Evolutionary conservation across 2,329 filamentous ascomycete species (phyloP).

Genomic region (Botrytis pseudocinerea): DNA sequence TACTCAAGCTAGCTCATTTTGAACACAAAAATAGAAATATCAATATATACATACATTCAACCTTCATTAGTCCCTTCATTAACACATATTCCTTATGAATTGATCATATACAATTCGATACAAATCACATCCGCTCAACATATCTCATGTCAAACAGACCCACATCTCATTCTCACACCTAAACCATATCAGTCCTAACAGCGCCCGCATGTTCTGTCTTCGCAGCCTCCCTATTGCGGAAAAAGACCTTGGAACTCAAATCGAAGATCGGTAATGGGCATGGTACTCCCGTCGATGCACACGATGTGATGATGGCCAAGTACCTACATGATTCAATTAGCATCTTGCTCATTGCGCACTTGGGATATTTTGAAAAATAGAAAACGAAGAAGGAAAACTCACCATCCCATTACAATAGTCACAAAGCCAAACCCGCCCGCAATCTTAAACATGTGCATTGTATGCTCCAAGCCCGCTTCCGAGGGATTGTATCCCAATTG

Average conservation of each 20-base stretch:
- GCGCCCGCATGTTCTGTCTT: slow-evolving; percentile 26
- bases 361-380: accelerated
- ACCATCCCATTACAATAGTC: slow-evolving; percentile 27
- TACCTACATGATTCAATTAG: slow-evolving; percentile 13
- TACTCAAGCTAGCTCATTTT: background rate
- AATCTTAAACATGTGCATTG: slow-evolving; percentile 27
- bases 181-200: slow-evolving; percentile 1
- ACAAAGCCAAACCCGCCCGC: slow-evolving; percentile 28
- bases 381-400: background rate
- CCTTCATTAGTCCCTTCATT: background rate
- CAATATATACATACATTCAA: background rate
- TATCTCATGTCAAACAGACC: background rate
- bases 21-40: background rate
- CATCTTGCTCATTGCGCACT: too few relatives aligned
- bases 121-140: background rate
- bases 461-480: slow-evolving; percentile 21
- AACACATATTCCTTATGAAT: background rate
- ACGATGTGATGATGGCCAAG: slow-evolving; percentile 25
- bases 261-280: slow-evolving; percentile 29
- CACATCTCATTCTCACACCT: background rate
- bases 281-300: slow-evolving; percentile 27
- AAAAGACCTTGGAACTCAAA: slow-evolving; percentile 22
- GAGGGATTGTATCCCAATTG: slow-evolving; percentile 24
- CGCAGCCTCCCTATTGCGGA: slow-evolving; percentile 12
- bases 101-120: background rate